Conservation (phyloP, 176 grass and related monocot genomes). For the Alloteropsis semialata region DNA sequence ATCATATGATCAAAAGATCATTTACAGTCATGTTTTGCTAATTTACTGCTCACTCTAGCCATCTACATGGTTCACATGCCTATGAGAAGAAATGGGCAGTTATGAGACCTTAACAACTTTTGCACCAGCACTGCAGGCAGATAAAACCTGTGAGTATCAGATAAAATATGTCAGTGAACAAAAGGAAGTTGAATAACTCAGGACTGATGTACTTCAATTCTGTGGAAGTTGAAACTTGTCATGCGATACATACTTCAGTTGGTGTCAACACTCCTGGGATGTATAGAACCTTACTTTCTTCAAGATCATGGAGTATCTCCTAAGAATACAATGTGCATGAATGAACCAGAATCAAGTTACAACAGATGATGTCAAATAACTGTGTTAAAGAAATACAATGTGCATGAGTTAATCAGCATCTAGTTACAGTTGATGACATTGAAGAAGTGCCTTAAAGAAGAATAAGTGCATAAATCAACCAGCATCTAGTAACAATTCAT, state of each 20-base stretch:
- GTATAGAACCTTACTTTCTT: constrained; percentile 63
- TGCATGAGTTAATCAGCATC: background rate
- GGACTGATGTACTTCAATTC: background rate
- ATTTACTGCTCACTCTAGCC: constrained; percentile 8
- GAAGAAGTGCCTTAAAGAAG: background rate
- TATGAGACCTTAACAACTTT: constrained; percentile 66
- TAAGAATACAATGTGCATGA: constrained; percentile 24
- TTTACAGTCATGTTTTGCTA: background rate
- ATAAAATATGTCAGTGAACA: constrained; percentile 26
- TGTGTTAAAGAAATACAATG: constrained; percentile 14
- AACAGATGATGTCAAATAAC: background rate
- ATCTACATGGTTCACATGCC: constrained; percentile 7
- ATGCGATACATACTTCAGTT: constrained; percentile 68
- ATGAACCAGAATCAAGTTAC: background rate
- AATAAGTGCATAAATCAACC: background rate
- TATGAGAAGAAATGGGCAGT: constrained; percentile 3
- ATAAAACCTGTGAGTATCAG: constrained; percentile 64
- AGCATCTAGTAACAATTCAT: background rate
- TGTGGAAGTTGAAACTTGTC: background rate
- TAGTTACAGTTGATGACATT: background rate
- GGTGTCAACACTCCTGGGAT: constrained; percentile 92
- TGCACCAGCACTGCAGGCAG: constrained; percentile 69
- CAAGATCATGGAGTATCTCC: constrained; percentile 73
- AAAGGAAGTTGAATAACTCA: background rate
- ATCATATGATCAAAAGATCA: background rate